Evolutionary conservation across 1,284 basidiomycete species (phyloP), one percentile per base, ranked within the genome.

Genomic region (Moesziomyces globuligerus): DNA sequence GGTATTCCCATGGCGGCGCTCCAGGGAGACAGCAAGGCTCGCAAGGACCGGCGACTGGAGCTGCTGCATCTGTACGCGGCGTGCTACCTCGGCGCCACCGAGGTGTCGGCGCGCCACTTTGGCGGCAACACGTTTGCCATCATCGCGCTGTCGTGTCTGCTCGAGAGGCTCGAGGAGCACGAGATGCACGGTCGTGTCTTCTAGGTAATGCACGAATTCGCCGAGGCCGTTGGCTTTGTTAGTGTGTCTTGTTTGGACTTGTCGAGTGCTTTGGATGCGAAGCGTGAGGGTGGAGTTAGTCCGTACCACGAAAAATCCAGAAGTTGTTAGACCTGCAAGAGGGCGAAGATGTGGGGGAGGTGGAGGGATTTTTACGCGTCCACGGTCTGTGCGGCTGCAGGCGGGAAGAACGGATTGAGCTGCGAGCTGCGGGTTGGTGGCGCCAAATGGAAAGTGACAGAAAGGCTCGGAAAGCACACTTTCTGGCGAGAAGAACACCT

Each of bases 51-150:
- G 20, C 39, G 48, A 17, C 58, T 58, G 29, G 50, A 65, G 55
- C 39, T 66, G 42, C 62, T 38, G 8, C 39, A 49, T 11, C 48
- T 66, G 11, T 67, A 60, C 34, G 37, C 58, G 4, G 65, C 65
- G 25, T 52, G 49, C 43, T 42, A 57, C 20, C 25, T 68, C 38
- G 65, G 58, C 2, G 65, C 58, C 1, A 41, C 50, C 5, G 57
- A 60, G 41, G 32, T 17, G 38, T 44, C 25, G 4, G 40, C 53
- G 23, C 41, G 58, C 6, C 44, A 47, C 18, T 68, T 61, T 47
- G 65, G 57, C 1, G 58, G 65, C 9, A 58, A 62, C 49, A 61
- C 58, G 11, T 68, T 68, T 46, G 57, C 65, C 10, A 45, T 68
- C 13, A 34, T 68, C n/a, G 52, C 65, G 37, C 42, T 68, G 3